These are phyloP conservation scores for Arachis hypogaea DNA, from an alignment of 306 rosid genomes.

Conservation along the genomic window DNA sequence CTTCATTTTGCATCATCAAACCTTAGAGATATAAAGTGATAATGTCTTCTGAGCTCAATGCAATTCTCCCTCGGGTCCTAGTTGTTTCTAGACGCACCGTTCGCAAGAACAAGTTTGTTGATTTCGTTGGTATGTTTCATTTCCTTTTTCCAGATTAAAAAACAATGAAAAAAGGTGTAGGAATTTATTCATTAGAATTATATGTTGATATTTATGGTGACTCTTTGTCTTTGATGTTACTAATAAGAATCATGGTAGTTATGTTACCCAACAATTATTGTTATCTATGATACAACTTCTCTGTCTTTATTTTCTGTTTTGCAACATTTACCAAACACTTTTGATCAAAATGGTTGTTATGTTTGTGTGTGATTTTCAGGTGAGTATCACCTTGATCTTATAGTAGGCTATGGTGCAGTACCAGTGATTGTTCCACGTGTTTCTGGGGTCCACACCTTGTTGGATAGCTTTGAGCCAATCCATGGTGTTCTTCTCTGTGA, in stretches of 20 bases:
- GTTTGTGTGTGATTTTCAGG: slow-evolving; percentile 46
- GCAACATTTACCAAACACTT: too few relatives aligned
- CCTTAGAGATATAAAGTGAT: neutral
- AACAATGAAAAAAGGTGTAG: too few relatives aligned
- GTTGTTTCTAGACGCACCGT: slow-evolving; percentile 88
- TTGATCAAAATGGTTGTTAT: neutral
- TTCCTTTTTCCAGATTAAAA: neutral
- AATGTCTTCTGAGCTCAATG: slow-evolving; percentile 77
- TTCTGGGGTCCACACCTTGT: slow-evolving; percentile 70
- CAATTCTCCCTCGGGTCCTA: slow-evolving; percentile 84
- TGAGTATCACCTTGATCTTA: slow-evolving; percentile 93
- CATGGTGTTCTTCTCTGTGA: slow-evolving; percentile 95
- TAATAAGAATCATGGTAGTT: too few relatives aligned
- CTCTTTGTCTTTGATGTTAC: too few relatives aligned
- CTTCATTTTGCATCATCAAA: neutral
- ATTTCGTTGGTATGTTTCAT: slow-evolving; percentile 74
- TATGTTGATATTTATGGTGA: too few relatives aligned
- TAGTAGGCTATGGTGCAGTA: slow-evolving; percentile 79
- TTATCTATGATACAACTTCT: too few relatives aligned
- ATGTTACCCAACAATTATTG: too few relatives aligned
- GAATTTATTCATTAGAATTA: too few relatives aligned
- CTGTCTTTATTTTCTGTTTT: too few relatives aligned
- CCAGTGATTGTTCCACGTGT: slow-evolving; percentile 92
- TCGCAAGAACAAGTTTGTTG: slow-evolving; percentile 95
- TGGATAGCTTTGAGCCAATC: slow-evolving; percentile 92